phyloP scores from a whole-genome alignment of 2,329 filamentous ascomycete genomes.

The Dactylellina leptospora region DNA sequence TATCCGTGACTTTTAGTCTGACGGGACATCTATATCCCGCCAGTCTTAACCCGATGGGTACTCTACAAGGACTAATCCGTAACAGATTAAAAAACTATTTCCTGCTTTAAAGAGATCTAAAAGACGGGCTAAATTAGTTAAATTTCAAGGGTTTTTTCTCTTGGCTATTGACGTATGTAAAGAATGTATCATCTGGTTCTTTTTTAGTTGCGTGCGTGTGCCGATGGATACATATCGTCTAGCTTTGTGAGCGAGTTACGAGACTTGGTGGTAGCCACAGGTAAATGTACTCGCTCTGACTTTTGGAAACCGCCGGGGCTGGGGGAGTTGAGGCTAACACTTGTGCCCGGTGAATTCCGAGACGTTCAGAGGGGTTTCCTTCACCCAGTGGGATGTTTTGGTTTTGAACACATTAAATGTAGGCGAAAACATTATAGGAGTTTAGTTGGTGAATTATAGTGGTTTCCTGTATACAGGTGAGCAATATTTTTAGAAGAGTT shows the following conservation, averaged over 20 bases:
- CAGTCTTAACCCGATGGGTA: too few relatives aligned
- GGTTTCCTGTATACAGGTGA: neutral
- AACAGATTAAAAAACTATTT: too few relatives aligned
- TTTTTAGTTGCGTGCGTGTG: neutral
- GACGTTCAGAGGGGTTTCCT: neutral
- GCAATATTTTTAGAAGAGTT: too few relatives aligned
- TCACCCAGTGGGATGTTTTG: neutral
- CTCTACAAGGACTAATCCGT: too few relatives aligned
- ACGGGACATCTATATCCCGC: neutral
- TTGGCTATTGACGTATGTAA: too few relatives aligned
- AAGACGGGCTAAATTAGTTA: too few relatives aligned
- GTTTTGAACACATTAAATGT: neutral
- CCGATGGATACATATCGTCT: too few relatives aligned
- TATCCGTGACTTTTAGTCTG: neutral
- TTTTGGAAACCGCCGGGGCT: neutral
- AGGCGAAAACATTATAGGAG: neutral
- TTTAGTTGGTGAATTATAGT: neutral
- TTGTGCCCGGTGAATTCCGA: neutral
- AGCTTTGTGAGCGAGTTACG: too few relatives aligned
- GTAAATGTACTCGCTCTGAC: neutral
- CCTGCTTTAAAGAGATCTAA: too few relatives aligned
- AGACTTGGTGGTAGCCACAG: conserved; percentile 6
- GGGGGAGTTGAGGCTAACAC: neutral
- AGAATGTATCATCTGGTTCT: too few relatives aligned
- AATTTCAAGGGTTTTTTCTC: too few relatives aligned